Evolutionary conservation across 2,329 filamentous ascomycete species (phyloP), one percentile per base, ranked within the genome.

Genomic region (Fusarium nelsonii): DNA sequence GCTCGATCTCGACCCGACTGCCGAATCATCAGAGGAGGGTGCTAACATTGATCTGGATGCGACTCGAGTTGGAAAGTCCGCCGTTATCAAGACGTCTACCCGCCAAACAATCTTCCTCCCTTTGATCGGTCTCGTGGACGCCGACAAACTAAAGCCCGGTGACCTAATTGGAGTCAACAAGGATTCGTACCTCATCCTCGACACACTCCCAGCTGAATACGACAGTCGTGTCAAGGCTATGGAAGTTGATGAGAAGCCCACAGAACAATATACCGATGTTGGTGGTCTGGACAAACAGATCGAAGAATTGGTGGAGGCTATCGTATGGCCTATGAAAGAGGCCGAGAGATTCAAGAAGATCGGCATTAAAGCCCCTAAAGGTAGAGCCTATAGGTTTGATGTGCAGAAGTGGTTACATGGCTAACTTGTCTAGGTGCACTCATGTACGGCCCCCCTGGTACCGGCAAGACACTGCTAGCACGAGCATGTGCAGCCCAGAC

Each of bases 301-400:
- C 77, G 95, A 97, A 80, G 97, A 99, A 83, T 87, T 99, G 56
- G 94, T 99, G 10, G 96, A 99, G 84, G 96, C 96, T 58, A 96
- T 99, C 50, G 96, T 99, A 32, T 98, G 95, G 95, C 96, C 96
- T 3, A 99, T 99, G 96, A 98, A 98, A 87, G 95, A 99, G 83
- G 94, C 96, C 3, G 97, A 99, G 75, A 89, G 95, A 20, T 99
- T 99, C 85, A 98, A 97, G 88, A 98, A 97, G 87, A 97, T 99
- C 76, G 96, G 96, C 73, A 99, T 99, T 86, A 99, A 99, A 84
- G 95, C 96, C 40, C 96, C 96, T 15, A 99, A 99, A 84, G 96
- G 96, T 97, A 74, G 57, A 6, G 18, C 28, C 32, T 6, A 15
- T 16, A n/a, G 5, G 39, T 50, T 85, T 11, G 94, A 96, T 26